Percentiles rank a stretch among this genome's conserved stretches.
These are phyloP conservation scores for Coemansia sp. DNA, from an alignment of 192 early-diverging fungal genomes.

Conservation along the genomic window DNA sequence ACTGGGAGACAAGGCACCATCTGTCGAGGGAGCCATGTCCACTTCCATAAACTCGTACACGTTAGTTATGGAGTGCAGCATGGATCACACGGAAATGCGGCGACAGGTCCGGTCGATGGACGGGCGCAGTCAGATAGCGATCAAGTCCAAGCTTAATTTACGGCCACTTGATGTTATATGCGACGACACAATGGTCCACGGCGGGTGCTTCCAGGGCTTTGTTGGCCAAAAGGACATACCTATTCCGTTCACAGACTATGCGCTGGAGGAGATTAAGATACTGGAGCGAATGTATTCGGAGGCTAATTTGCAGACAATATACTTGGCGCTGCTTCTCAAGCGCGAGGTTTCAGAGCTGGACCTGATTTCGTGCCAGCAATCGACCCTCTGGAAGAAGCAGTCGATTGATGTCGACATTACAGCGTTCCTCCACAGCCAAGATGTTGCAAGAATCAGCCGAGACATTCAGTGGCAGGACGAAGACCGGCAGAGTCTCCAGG, in stretches of 20 bases:
- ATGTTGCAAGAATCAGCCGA: conserved; percentile 39
- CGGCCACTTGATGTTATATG: conserved; percentile 23
- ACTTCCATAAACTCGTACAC: conserved; percentile 41
- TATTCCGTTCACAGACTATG: conserved; percentile 46
- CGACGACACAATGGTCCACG: conserved; percentile 28
- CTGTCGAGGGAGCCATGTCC: not conserved
- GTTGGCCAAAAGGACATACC: conserved; percentile 41
- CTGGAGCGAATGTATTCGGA: conserved; percentile 54
- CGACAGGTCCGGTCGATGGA: conserved; percentile 32
- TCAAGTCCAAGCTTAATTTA: conserved; percentile 40
- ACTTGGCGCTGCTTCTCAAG: conserved; percentile 48
- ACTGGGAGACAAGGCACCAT: conserved; percentile 3
- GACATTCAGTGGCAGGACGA: conserved; percentile 36
- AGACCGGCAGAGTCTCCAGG: conserved; percentile 38
- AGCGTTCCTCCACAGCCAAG: conserved; percentile 55
- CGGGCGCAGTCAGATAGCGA: not conserved
- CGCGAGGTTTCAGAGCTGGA: conserved; percentile 42
- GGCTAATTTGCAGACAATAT: conserved; percentile 49
- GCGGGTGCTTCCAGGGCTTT: conserved; percentile 42
- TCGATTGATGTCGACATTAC: conserved; percentile 54
- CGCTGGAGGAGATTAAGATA: conserved; percentile 40
- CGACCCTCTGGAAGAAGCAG: conserved; percentile 40
- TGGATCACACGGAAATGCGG: conserved; percentile 51
- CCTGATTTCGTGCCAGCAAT: conserved; percentile 32
- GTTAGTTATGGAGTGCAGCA: conserved; percentile 53